Percentiles rank a stretch among this genome's conserved stretches.
These are phyloP conservation scores for Tuber brumale DNA, from an alignment of 495 filamentous ascomycete species.

Conservation along the genomic window DNA sequence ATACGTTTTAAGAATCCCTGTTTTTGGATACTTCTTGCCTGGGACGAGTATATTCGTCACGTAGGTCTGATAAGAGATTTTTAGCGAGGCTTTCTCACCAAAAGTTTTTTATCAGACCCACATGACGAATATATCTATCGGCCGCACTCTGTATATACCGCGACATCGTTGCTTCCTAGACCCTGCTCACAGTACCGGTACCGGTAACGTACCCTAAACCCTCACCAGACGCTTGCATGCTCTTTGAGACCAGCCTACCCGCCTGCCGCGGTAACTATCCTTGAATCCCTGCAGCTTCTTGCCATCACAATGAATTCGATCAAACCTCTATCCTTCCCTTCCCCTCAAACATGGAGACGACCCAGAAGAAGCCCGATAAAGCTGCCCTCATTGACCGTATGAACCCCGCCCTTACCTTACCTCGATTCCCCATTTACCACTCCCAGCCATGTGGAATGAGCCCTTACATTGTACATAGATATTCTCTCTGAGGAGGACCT, in stretches of 20 bases:
- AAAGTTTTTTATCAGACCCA: too few relatives aligned
- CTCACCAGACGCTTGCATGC: not conserved
- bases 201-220: not conserved
- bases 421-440: not conserved
- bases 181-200: too few relatives aligned
- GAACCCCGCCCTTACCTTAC: not conserved
- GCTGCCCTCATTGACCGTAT: not conserved
- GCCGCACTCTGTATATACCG: too few relatives aligned
- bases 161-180: too few relatives aligned
- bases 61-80: too few relatives aligned
- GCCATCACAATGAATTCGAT: not conserved
- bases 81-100: too few relatives aligned
- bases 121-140: too few relatives aligned
- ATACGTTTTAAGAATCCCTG: too few relatives aligned
- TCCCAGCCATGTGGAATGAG: not conserved
- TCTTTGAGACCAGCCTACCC: not conserved
- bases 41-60: too few relatives aligned
- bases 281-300: not conserved
- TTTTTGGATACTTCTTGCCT: too few relatives aligned
- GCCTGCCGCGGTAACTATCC: not conserved
- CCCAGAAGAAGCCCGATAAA: not conserved
- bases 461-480: slow-evolving; percentile 28
- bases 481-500: slow-evolving; percentile 45
- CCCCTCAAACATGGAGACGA: not conserved
- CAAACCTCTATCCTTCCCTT: not conserved